Percentiles rank a stretch among this genome's conserved stretches.
Conservation (phyloP, 75 land plant species). For the Isoetes taiwanensis region DNA sequence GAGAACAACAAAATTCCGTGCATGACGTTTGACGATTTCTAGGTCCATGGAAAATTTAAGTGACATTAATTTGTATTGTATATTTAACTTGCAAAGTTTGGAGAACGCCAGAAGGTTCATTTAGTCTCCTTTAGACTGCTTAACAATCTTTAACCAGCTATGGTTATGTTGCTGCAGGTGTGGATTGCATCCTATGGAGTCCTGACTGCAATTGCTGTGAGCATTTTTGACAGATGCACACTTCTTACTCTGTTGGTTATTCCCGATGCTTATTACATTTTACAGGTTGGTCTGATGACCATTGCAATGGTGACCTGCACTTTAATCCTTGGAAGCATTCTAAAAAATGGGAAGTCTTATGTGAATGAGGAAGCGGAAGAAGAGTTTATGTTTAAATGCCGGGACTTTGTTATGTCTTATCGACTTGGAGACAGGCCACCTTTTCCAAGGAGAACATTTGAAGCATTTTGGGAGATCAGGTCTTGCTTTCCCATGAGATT, state of each 20-base stretch:
- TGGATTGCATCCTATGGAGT: constrained; percentile 20
- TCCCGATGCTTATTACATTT: no score
- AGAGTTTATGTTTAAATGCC: constrained; percentile 31
- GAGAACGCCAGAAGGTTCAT: no score
- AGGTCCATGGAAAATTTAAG: no score
- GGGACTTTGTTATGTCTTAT: constrained; percentile 13
- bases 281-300: constrained; percentile 35
- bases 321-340: constrained; percentile 29
- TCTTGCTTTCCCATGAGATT: background rate
- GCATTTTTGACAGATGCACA: no score
- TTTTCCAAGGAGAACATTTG: constrained; percentile 23
- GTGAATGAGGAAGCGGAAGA: constrained; percentile 35
- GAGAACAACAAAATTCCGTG: no score
- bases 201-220: constrained; percentile 16
- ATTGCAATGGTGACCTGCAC: constrained; percentile 35
- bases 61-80: no score
- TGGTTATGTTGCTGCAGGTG: no score
- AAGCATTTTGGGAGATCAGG: constrained; percentile 28
- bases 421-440: constrained; percentile 13
- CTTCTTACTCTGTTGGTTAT: no score
- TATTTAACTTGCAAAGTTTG: no score
- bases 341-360: constrained; percentile 29
- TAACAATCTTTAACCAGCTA: no score
- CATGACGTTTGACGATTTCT: no score
- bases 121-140: no score